A percentile compares a stretch with the other conserved stretches of the same genome.
Evolutionary conservation across 805 yeast genomes (phyloP).

Genomic region (Candida verbasci): DNA sequence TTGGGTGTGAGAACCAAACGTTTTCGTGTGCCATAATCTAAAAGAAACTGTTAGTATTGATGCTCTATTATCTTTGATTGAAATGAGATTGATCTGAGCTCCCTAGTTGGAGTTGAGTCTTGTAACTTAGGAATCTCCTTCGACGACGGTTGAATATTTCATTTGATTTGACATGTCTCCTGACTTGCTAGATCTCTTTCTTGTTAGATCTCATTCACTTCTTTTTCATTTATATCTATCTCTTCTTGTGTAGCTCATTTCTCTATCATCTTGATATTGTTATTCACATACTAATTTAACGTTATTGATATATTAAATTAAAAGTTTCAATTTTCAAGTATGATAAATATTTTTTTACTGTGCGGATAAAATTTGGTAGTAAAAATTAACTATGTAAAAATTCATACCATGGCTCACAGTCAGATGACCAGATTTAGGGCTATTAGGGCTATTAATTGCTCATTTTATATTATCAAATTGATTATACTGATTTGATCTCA

Average conservation of each 20-base stretch:
- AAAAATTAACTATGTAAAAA: background rate
- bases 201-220: background rate
- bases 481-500: slow-evolving; percentile 1
- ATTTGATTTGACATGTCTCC: background rate
- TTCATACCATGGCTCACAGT: background rate
- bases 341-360: background rate
- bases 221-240: background rate
- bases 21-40: slow-evolving; percentile 98
- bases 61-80: no score
- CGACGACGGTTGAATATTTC: no score
- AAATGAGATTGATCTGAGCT: no score
- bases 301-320: slow-evolving; percentile 2
- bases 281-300: slow-evolving; percentile 3
- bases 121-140: no score
- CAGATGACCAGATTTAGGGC: slow-evolving; percentile 1
- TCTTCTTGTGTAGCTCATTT: background rate
- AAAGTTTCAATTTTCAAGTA: background rate
- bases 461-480: background rate
- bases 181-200: background rate
- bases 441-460: background rate
- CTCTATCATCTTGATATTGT: background rate
- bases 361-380: no score
- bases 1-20: slow-evolving; percentile 99
- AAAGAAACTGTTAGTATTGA: slow-evolving; percentile 28
- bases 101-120: no score